These are phyloP conservation scores for Pisolithus marmoratus DNA, from an alignment of 768 basidiomycete species.

Conservation along the genomic window DNA sequence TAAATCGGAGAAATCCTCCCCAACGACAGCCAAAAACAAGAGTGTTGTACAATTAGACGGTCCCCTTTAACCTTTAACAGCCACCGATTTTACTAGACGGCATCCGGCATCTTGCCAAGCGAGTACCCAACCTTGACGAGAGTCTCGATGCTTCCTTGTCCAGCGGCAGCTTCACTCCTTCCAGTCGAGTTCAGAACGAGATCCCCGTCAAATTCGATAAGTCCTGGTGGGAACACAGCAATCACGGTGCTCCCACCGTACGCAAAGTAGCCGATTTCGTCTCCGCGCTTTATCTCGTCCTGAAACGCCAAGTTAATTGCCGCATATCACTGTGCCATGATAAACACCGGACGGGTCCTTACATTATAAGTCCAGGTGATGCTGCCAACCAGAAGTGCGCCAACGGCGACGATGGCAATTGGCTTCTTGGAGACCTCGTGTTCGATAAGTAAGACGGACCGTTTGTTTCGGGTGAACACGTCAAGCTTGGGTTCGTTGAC, in stretches of 20 bases:
- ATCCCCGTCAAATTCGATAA: constrained; percentile 58
- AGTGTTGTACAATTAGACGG: too few species aligned
- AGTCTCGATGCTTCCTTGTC: constrained; percentile 50
- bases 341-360: not conserved
- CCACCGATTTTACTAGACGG: not conserved
- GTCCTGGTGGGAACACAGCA: constrained; percentile 49
- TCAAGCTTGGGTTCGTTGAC: constrained; percentile 62
- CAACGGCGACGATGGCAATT: constrained; percentile 69
- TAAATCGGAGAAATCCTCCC: too few species aligned
- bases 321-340: not conserved
- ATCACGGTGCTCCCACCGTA: constrained; percentile 79
- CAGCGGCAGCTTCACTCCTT: not conserved
- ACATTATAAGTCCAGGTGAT: constrained; percentile 54
- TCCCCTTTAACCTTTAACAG: not conserved
- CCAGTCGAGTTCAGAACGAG: constrained; percentile 47
- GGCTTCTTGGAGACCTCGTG: constrained; percentile 40
- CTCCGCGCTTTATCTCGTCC: constrained; percentile 52
- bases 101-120: constrained; percentile 13
- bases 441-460: constrained; percentile 50
- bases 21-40: too few species aligned
- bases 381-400: constrained; percentile 76
- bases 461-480: constrained; percentile 60
- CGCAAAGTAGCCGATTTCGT: constrained; percentile 61
- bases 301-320: constrained; percentile 8
- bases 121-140: constrained; percentile 45